Base-by-base conservation (phyloP, 768 basidiomycete genomes). In the Clitopilus passeckerianus region DNA sequence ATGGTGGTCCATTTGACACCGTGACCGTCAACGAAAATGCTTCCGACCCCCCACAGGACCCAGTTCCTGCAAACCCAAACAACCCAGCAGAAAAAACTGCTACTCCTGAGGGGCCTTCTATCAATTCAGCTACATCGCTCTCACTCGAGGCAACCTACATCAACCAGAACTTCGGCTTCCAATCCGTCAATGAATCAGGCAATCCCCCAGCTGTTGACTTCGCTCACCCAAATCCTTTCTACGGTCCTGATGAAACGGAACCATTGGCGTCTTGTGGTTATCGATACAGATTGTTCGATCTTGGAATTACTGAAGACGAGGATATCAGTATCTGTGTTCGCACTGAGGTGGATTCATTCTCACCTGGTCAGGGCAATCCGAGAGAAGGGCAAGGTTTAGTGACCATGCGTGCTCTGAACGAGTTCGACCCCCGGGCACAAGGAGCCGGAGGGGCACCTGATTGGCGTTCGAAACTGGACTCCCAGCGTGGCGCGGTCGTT, bases 21-120 rank as follows among this genome's bases (percentile, higher is more conserved):
- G 89, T 98, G 59, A 97, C 95, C 16, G 97, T 99, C 67, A 98
- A 99, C 75, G 97, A 99, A 79, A 98, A 99, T 71, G 94, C 97
- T 5, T 83, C 89, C 0, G 97, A 99, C 74, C 93, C 97, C 34
- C 93, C 93, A 7, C 86, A 89, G 64, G 93, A 95, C 68, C 85
- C 91, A 6, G 65, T 86, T 16, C 84, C 93, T 54, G 84, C 87
- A 15, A 92, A 91, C 66, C 85, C 87, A 10, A 90, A 87, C 70
- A 89, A 91, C 62, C 86, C 87, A 1, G 68, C 72, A n/a, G 90
- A 90, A 66, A 91, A 88, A 65, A 64, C 72, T 3, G 71, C 80
- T 0, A 73, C 74, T 5, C 84, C 84, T 22, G 95, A 95, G 64
- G 76, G 81, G 1, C 89, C 92, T 6, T 85, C 90, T 4, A 94